phyloP scores from a whole-genome alignment of 1,284 basidiomycete genomes.

The Fomitopsis schrenkii region DNA sequence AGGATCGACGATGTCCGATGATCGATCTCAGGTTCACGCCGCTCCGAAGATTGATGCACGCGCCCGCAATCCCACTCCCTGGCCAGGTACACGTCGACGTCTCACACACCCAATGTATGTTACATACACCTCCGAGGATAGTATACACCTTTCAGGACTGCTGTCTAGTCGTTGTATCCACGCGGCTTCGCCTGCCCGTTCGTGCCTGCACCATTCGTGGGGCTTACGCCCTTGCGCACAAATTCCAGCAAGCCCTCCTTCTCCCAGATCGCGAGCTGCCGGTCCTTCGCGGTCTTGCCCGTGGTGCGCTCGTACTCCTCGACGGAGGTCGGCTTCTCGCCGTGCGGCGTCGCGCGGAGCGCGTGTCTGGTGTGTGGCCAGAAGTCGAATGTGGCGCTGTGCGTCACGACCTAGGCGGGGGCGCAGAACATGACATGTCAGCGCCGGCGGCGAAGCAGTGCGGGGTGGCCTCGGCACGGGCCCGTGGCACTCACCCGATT shows the following conservation, averaged over 20 bases:
- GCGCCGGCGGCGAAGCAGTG: slow-evolving; percentile 2
- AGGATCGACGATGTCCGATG: slow-evolving; percentile 15
- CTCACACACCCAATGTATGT: not conserved
- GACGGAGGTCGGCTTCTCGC: slow-evolving; percentile 73
- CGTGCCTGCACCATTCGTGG: slow-evolving; percentile 10
- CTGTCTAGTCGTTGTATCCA: slow-evolving; percentile 57
- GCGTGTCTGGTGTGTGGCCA: slow-evolving; percentile 75
- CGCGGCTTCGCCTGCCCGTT: slow-evolving; percentile 34
- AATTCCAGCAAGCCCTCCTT: slow-evolving; percentile 43
- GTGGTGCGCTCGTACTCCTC: slow-evolving; percentile 59
- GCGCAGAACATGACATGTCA: not conserved
- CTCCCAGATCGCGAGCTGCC: slow-evolving; percentile 63
- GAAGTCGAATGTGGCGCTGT: slow-evolving; percentile 76
- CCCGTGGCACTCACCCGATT: slow-evolving; percentile 47
- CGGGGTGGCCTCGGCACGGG: not conserved
- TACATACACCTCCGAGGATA: not conserved
- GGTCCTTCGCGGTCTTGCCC: slow-evolving; percentile 63
- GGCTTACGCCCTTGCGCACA: not conserved
- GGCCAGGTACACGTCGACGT: not conserved
- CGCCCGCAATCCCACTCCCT: slow-evolving; percentile 7
- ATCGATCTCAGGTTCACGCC: slow-evolving; percentile 6
- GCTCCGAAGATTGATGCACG: slow-evolving; percentile 9
- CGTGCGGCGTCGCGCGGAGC: slow-evolving; percentile 78
- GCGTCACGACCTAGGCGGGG: slow-evolving; percentile 54
- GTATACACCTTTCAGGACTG: not conserved